These are phyloP conservation scores for Chlorophyllum brunneum DNA, from an alignment of 768 basidiomycete genomes.

Conservation along the genomic window DNA sequence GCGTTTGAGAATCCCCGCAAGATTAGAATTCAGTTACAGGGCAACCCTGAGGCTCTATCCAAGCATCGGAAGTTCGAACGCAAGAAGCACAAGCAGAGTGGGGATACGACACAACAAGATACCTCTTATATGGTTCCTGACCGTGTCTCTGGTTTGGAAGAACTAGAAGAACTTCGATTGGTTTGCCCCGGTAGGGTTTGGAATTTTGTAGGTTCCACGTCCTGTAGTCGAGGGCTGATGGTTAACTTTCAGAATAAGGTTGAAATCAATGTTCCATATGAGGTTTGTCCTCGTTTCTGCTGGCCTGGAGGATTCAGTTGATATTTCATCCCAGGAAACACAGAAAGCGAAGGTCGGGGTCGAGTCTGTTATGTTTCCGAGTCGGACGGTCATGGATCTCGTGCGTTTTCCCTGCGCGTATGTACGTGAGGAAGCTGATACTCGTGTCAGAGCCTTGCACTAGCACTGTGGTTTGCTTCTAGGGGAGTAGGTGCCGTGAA, in stretches of 20 bases:
- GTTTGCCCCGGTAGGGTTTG: conserved; percentile 79
- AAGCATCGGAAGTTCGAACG: conserved; percentile 20
- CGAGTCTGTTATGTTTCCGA: conserved; percentile 74
- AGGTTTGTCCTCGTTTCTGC: conserved; percentile 39
- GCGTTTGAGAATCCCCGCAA: conserved; percentile 95
- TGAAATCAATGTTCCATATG: conserved; percentile 80
- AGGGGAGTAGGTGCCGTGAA: conserved; percentile 66
- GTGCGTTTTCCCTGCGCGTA: conserved; percentile 37
- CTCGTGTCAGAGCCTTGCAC: conserved; percentile 70
- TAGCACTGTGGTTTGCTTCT: conserved; percentile 93
- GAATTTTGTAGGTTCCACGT: conserved; percentile 69
- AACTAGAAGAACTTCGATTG: conserved; percentile 69
- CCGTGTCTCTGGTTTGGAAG: conserved; percentile 73
- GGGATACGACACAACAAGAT: conserved; percentile 10
- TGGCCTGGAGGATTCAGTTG: neutral
- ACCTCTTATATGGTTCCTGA: conserved; percentile 81
- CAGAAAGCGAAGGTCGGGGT: conserved; percentile 49
- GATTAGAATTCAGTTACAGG: conserved; percentile 42
- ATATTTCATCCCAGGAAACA: conserved; percentile 50
- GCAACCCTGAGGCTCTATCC: conserved; percentile 40
- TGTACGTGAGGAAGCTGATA: conserved; percentile 1
- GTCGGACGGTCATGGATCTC: conserved; percentile 86
- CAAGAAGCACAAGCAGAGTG: conserved; percentile 17
- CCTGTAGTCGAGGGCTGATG: conserved; percentile 2
- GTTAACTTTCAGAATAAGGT: conserved; percentile 50